Evolutionary conservation across 768 basidiomycete species (phyloP).

Genomic region (Rhodotorula diobovata): DNA sequence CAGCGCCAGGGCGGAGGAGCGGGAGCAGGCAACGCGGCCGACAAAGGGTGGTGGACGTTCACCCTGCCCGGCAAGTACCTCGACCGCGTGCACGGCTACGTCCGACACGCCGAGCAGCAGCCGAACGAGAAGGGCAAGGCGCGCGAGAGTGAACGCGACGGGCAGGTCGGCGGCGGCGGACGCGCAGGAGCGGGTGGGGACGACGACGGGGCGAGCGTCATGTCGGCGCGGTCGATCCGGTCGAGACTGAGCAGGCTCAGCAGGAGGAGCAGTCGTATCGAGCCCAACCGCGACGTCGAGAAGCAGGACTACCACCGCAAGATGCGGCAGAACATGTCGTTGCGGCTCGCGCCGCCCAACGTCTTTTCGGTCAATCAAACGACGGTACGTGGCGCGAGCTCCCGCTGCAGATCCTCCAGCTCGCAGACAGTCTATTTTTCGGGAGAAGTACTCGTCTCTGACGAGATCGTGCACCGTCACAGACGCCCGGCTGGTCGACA

Average conservation of each 20-base stretch:
- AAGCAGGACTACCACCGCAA: constrained; percentile 28
- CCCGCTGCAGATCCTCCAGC: too few relatives aligned
- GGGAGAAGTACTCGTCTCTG: too few relatives aligned
- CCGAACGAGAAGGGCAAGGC: constrained; percentile 24
- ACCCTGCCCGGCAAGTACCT: constrained; percentile 38
- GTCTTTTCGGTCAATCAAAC: constrained; percentile 38
- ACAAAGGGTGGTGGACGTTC: constrained; percentile 41
- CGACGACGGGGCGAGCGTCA: neutral
- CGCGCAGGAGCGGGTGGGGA: too few relatives aligned
- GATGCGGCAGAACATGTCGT: constrained; percentile 25
- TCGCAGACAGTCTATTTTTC: too few relatives aligned
- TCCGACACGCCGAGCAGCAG: constrained; percentile 19
- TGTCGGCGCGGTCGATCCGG: neutral
- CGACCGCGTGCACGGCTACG: constrained; percentile 32
- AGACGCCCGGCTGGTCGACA: constrained; percentile 41
- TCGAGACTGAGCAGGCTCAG: constrained; percentile 14
- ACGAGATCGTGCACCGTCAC: neutral
- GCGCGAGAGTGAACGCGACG: constrained; percentile 2
- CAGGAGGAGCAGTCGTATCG: neutral
- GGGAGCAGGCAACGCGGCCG: neutral
- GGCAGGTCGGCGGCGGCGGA: neutral
- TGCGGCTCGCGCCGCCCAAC: constrained; percentile 26
- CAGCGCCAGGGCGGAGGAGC: neutral
- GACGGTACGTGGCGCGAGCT: constrained; percentile 18
- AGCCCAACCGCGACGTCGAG: constrained; percentile 14